Base-by-base conservation (phyloP, 495 filamentous ascomycete genomes). In the Penicillium steckii region DNA sequence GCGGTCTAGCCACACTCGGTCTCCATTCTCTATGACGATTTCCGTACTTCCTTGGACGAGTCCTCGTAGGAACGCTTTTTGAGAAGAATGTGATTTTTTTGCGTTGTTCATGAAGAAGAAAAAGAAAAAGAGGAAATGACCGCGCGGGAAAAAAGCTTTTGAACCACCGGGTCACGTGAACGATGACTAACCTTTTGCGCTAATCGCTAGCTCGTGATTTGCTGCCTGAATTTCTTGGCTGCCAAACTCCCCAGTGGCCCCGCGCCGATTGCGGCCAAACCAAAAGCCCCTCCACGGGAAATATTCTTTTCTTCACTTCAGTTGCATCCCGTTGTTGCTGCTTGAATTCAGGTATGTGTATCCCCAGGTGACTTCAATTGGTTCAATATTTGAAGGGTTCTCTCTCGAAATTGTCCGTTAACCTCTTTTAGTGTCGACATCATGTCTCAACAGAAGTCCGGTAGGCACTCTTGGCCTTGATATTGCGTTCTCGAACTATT, bases 1-100 rank as follows among this genome's bases (percentile, higher is more conserved):
- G 59, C 59, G 41, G 29, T 30, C 56, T 56, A 53, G 52, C 33
- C 42, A 56, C 60, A 68, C 62, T 74, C 71, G 59, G 46, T 85
- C 81, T 85, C 78, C 82, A 82, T 84, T 83, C 82, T 78, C 61
- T 73, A 75, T 76, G 75, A 85, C 79, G 80, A 80, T 79, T 83
- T 79, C 78, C 73, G 67, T 76, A 72, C 70, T 77, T 85, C 81
- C 76, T 85, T 67, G 79, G 81, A 64, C 59, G 47, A 60, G 53
- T 68, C 76, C 75, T 82, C 78, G 72, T 71, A 76, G 72, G 71
- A 81, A 83, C 75, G 80, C 80, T 81, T 84, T 81, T 77, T 74
- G 68, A 73, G 64, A 74, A 78, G 82, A 81, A 83, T 70, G 83
- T 85, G 57, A 52, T 52, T 65, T 67, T 75, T 83, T 83, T 82